Base-by-base conservation (phyloP, 2,329 filamentous ascomycete species). In the Byssochlamys sp. region DNA sequence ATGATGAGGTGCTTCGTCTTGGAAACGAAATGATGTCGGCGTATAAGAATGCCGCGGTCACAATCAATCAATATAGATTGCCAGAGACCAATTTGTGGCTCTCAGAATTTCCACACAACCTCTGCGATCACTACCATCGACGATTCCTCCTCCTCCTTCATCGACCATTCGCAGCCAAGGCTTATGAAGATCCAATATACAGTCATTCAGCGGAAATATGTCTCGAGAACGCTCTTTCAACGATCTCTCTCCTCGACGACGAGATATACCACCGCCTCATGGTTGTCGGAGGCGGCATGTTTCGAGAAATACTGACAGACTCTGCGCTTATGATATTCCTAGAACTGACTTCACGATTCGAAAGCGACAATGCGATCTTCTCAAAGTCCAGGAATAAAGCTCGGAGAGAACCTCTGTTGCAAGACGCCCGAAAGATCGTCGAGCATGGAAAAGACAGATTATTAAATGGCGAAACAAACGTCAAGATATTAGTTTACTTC, bases 1-100 rank as follows among this genome's bases (percentile, higher is more conserved):
- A 81, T 61, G 75, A 78, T 31, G 75, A 78, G 57, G 78, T 77
- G 0, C 69, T 82, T 2, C 71, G 73, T 1, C 70, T 81, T 26
- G 78, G 77, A 58, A 69, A 73, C 0, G 74, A 78, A 53, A 70
- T 83, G 1, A 76, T 71, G 3, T 12, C 56, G 10, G 12, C 56
- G 27, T 48, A 48, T 45, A 53, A 54, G 14, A n/a, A 49, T 4
- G n/a, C 27, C 2, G 52, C 52, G 1, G 54, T 52, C 14, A 53
- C 45, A 10, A 11, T 28, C 1, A 61, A 61, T 35, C 61, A 59
- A 52, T 27, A 48, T 24, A 58, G 57, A 25, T 39, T 56, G 2
- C 52, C 57, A 7, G 39, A 45, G n/a, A 19, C 6, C 9, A 19
- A 45, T 14, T 19, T 14, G 39, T 45, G 39, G 39, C 4, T 19